Evolutionary conservation across 371 early-diverging fungal genomes (phyloP).

Genomic region (Phascolomyces articulosus): DNA sequence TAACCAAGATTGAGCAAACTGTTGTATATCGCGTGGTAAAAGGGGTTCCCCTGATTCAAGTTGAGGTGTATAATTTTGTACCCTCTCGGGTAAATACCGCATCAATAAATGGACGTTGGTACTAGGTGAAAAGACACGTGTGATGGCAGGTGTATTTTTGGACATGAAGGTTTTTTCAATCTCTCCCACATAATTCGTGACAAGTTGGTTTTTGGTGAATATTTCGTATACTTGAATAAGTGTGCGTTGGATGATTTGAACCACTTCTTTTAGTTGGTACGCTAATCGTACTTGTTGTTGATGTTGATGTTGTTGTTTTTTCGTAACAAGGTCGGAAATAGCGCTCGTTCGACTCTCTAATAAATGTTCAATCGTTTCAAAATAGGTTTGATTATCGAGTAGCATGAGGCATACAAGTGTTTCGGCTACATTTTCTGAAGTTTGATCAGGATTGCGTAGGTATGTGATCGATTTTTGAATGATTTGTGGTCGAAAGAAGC

Average conservation of each 20-base stretch:
- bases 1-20: constrained; percentile 39
- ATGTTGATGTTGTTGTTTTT: constrained; percentile 13
- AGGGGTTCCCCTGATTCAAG: constrained; percentile 32
- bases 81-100: constrained; percentile 55
- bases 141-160: constrained; percentile 37
- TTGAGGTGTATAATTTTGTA: constrained; percentile 54
- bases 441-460: constrained; percentile 47
- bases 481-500: constrained; percentile 75
- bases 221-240: constrained; percentile 41
- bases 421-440: constrained; percentile 61
- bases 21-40: constrained; percentile 23
- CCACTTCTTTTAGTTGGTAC: constrained; percentile 40
- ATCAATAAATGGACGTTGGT: constrained; percentile 61
- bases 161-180: constrained; percentile 37
- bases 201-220: constrained; percentile 30
- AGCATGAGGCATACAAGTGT: constrained; percentile 66
- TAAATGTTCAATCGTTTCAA: constrained; percentile 40
- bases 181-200: constrained; percentile 25
- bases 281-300: constrained; percentile 18
- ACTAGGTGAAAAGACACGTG: constrained; percentile 58
- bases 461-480: constrained; percentile 60
- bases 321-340: constrained; percentile 37
- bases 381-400: constrained; percentile 53
- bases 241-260: constrained; percentile 45
- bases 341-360: constrained; percentile 43